Evolutionary conservation across 2,329 filamentous ascomycete genomes (phyloP).

Genomic region (Magnaporthales sp.): DNA sequence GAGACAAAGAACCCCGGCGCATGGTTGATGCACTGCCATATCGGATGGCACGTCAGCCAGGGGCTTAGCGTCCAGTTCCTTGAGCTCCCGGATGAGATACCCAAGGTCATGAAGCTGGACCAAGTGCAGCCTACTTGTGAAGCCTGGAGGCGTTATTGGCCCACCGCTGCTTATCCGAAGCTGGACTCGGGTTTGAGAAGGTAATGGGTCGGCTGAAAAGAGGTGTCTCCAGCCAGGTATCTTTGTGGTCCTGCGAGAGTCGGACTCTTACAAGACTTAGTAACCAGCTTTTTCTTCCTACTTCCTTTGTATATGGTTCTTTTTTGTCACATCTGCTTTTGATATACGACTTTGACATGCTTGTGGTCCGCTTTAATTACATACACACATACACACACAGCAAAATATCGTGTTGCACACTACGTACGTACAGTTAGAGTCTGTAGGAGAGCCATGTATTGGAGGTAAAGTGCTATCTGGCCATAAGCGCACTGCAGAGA

Average conservation of each 20-base stretch:
- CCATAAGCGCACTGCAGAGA: no score
- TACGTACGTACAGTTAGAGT: no score
- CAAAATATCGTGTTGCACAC: no score
- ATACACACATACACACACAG: no score
- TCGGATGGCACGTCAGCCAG: conserved; percentile 34
- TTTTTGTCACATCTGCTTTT: no score
- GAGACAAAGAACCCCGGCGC: conserved; percentile 37
- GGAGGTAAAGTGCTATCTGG: no score
- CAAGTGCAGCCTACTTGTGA: conserved; percentile 3
- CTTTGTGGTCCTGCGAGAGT: background rate
- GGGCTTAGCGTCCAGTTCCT: conserved; percentile 40
- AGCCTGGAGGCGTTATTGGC: conserved; percentile 2
- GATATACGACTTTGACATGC: no score
- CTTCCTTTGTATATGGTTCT: background rate
- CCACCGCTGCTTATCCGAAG: conserved; percentile 3
- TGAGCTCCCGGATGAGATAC: conserved; percentile 14
- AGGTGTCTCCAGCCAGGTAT: background rate
- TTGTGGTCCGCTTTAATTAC: no score
- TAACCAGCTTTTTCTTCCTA: background rate
- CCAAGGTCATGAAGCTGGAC: conserved; percentile 2
- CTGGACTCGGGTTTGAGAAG: conserved; percentile 5
- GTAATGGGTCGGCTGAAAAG: background rate
- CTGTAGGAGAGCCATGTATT: no score
- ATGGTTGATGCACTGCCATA: conserved; percentile 34
- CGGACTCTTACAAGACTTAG: background rate